Evolutionary conservation across 768 basidiomycete genomes (phyloP), one percentile per base, ranked within the genome.

Genomic region (Russula griseocarnosa): DNA sequence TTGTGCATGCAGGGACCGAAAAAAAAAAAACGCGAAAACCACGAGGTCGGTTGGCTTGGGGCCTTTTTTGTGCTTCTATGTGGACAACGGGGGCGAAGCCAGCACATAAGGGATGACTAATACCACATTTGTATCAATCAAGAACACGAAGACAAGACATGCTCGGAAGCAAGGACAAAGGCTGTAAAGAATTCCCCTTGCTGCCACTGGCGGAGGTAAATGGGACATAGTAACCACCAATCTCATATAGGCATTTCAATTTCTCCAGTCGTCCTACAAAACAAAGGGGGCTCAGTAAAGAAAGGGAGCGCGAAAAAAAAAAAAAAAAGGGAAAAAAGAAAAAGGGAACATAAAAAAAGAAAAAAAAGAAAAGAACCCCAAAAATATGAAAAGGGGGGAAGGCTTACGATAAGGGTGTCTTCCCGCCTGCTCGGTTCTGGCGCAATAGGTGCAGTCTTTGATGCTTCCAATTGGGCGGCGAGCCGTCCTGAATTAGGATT

Each of bases 401-500:
- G 63, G 74, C 80, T 71, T 68, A 81, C 80, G 78, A 82, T 78
- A 67, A 80, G 74, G 57, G 64, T 69, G 57, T 75, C 77, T 69
- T 79, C 75, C 69, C 76, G 73, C 66, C 73, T 73, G 66, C 72
- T 74, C 67, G 74, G 70, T 69, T 78, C 73, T 65, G 80, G 76
- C 50, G 71, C 72, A 67, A 69, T 71, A 67, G 73, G 74, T 32
- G 72, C 70, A 59, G 72, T 54, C 71, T 76, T 81, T 58, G 74
- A 73, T 44, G 74, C 76, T 71, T 78, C 76, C 59, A 79, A 67
- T 59, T 80, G 74, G 50, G 75, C 75, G 20, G 81, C 76, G 61
- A 82, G 77, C 65, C 68, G 74, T 52, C 81, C 81, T 66, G 72
- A 69, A 67, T 77, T 81, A 42, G 80, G 80, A 72, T 82, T 81